These are phyloP conservation scores for Bimuria novae-zelandiae DNA, from an alignment of 2,329 filamentous ascomycete genomes.

Conservation along the genomic window DNA sequence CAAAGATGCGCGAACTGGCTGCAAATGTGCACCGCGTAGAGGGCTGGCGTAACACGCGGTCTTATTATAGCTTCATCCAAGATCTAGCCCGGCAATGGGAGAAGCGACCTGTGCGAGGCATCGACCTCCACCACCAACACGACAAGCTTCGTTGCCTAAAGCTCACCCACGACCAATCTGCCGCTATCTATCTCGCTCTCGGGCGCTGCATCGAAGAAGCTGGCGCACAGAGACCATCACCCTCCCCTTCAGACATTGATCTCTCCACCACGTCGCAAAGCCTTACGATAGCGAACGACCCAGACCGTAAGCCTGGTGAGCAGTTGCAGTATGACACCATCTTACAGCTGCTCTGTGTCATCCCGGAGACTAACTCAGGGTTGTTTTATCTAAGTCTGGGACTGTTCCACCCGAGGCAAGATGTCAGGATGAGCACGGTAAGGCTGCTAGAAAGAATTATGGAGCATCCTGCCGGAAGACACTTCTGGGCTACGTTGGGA, in stretches of 20 bases:
- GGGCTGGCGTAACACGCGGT: conserved; percentile 93
- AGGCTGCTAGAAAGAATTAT: conserved; percentile 81
- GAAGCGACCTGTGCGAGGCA: conserved; percentile 68
- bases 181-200: conserved; percentile 83
- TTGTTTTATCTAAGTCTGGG: conserved; percentile 91
- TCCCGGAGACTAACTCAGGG: conserved; percentile 83
- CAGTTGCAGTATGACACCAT: conserved; percentile 47
- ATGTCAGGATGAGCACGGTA: conserved; percentile 77
- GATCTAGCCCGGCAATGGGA: conserved; percentile 46
- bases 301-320: conserved; percentile 26
- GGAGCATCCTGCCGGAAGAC: conserved; percentile 85
- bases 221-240: conserved; percentile 19
- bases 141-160: conserved; percentile 85
- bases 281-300: conserved; percentile 31
- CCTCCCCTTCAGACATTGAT: conserved; percentile 25
- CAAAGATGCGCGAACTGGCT: conserved; percentile 82
- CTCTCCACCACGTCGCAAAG: conserved; percentile 23
- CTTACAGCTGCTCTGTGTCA: conserved; percentile 72
- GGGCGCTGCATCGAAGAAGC: conserved; percentile 68
- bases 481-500: conserved; percentile 88
- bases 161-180: conserved; percentile 74
- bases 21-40: conserved; percentile 93
- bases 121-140: conserved; percentile 90
- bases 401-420: conserved; percentile 83
- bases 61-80: conserved; percentile 94